These are phyloP conservation scores for Priceomyces melissophilus DNA, from an alignment of 805 yeast genomes.

Conservation along the genomic window DNA sequence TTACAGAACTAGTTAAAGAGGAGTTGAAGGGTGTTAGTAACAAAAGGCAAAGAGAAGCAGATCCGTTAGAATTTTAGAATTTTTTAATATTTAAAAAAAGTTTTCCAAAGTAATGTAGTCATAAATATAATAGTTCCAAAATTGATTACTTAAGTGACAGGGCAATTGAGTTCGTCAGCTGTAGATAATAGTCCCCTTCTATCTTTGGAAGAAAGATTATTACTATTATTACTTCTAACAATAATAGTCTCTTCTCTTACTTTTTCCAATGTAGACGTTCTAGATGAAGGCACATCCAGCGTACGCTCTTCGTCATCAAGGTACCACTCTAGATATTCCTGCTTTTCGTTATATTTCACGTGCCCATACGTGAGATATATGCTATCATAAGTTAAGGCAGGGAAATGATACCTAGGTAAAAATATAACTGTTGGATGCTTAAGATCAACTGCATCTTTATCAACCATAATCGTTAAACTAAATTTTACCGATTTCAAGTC, in stretches of 20 bases:
- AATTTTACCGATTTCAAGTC: conserved; percentile 49
- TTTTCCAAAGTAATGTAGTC: not conserved
- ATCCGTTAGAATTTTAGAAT: conserved; percentile 28
- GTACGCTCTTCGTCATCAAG: conserved; percentile 36
- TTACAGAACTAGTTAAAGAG: conserved; percentile 51
- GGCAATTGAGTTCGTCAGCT: conserved; percentile 11
- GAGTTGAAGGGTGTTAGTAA: conserved; percentile 38
- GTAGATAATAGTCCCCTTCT: conserved; percentile 2
- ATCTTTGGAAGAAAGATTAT: conserved; percentile 14
- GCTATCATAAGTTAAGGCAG: conserved; percentile 43
- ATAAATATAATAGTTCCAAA: not conserved
- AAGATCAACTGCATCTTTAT: conserved; percentile 7
- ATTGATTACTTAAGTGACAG: conserved; percentile 8
- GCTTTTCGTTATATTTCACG: conserved; percentile 47
- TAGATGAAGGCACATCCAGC: conserved; percentile 11
- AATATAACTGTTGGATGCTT: conserved; percentile 54
- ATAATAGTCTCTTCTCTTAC: conserved; percentile 27
- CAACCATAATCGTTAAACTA: conserved; percentile 40
- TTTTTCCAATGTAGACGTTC: conserved; percentile 1
- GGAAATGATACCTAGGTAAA: conserved; percentile 71
- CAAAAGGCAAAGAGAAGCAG: conserved; percentile 33
- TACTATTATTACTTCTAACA: conserved; percentile 38
- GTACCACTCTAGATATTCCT: conserved; percentile 68
- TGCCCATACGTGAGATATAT: conserved; percentile 56
- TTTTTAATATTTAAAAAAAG: too few relatives aligned